Evolutionary conservation across 1,284 basidiomycete species (phyloP).

Genomic region (Apiotrichum sp.): DNA sequence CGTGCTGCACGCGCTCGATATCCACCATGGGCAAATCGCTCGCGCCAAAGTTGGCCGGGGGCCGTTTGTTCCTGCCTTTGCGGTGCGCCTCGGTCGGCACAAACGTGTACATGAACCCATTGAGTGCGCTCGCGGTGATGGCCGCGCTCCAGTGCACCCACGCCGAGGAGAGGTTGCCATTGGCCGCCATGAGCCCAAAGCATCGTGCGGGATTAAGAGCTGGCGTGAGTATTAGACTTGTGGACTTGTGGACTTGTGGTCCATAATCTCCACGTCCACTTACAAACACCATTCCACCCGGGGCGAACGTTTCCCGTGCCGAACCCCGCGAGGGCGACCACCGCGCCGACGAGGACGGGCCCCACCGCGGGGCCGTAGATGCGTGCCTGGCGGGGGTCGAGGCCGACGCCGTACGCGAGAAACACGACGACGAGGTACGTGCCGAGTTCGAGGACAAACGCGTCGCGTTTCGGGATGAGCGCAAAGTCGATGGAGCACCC

Average conservation of each 20-base stretch:
- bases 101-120: background rate
- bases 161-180: background rate
- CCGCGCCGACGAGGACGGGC: constrained; percentile 2
- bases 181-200: constrained; percentile 3
- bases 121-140: background rate
- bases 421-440: background rate
- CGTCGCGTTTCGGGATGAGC: background rate
- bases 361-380: background rate
- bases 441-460: constrained; percentile 3
- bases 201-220: constrained; percentile 6
- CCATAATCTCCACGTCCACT: background rate
- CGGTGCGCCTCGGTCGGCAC: too few relatives aligned
- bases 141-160: constrained; percentile 9
- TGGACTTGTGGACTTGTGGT: too few relatives aligned
- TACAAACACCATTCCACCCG: constrained; percentile 2
- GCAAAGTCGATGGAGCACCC: constrained; percentile 3
- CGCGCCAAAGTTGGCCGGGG: too few relatives aligned
- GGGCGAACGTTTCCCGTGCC: background rate
- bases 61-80: too few relatives aligned
- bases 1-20: too few relatives aligned
- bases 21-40: too few relatives aligned
- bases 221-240: background rate
- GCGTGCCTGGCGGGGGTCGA: constrained; percentile 3
- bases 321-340: background rate
- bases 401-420: constrained; percentile 7